Evolutionary conservation across 352 stramenopile genomes (phyloP).

Genomic region (Thalassiosira mediterranea): DNA sequence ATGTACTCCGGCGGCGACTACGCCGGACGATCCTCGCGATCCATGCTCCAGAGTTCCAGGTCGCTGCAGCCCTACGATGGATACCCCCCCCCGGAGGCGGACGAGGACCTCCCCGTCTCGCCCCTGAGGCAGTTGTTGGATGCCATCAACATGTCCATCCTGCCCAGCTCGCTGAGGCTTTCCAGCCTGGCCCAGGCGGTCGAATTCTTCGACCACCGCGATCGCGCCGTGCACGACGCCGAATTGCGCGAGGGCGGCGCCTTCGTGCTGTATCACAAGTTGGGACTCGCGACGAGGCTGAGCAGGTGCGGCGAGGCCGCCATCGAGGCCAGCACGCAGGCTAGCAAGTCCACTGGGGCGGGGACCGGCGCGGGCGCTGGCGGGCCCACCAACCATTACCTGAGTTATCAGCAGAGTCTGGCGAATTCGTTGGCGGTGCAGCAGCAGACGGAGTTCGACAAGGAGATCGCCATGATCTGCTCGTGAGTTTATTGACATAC

Average conservation of each 20-base stretch:
- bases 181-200: slow-evolving; percentile 45
- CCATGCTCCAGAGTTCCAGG: too few relatives aligned
- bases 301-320: slow-evolving; percentile 18
- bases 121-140: slow-evolving; percentile 53
- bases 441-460: slow-evolving; percentile 48
- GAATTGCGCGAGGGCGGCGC: slow-evolving; percentile 57
- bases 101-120: slow-evolving; percentile 38
- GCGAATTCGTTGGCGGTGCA: slow-evolving; percentile 26
- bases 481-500: slow-evolving; percentile 23
- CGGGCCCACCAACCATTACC: slow-evolving; percentile 25
- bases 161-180: slow-evolving; percentile 52
- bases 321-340: not conserved
- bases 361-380: not conserved
- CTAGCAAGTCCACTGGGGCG: not conserved
- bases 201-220: slow-evolving; percentile 65
- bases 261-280: slow-evolving; percentile 62
- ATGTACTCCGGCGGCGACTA: too few relatives aligned
- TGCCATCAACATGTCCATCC: slow-evolving; percentile 66
- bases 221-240: slow-evolving; percentile 54
- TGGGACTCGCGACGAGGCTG: slow-evolving; percentile 47
- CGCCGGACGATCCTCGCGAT: too few relatives aligned
- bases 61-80: too few relatives aligned
- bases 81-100: slow-evolving; percentile 16
- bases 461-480: slow-evolving; percentile 66
- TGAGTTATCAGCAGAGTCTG: slow-evolving; percentile 37